Percentiles rank a stretch among this genome's conserved stretches.
These are phyloP conservation scores for Syzygium aromaticum DNA, from an alignment of 345 rosid genomes.

Conservation along the genomic window DNA sequence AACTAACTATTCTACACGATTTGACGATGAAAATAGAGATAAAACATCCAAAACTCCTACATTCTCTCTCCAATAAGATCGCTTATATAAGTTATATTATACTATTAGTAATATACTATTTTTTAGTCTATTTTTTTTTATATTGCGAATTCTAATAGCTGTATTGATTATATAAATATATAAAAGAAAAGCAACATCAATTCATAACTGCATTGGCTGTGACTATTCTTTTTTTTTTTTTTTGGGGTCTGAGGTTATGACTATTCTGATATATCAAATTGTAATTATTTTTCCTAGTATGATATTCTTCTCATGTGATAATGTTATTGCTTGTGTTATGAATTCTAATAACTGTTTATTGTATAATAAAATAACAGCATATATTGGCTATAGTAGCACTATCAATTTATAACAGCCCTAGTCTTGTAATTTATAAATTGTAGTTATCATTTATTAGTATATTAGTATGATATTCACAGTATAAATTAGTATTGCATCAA, in stretches of 20 bases:
- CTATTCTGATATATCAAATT: neutral
- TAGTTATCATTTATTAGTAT: neutral
- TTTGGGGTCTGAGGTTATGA: neutral
- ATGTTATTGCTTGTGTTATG: neutral
- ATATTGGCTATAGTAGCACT: neutral
- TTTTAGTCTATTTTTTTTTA: neutral
- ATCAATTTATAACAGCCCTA: neutral
- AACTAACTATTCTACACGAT: too few relatives aligned
- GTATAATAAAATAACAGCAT: neutral
- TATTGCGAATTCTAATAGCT: neutral
- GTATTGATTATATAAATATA: neutral
- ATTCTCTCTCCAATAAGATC: neutral
- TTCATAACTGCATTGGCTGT: neutral
- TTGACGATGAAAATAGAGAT: neutral
- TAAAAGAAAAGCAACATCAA: neutral
- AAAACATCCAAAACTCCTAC: neutral
- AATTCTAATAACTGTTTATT: neutral
- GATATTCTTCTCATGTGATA: neutral
- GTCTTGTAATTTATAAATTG: neutral
- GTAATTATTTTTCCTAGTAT: neutral
- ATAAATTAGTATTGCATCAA: neutral
- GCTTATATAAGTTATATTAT: neutral
- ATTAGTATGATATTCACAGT: neutral
- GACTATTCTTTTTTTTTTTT: neutral
- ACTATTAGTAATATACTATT: too few relatives aligned